Evolutionary conservation across 345 rosid species (phyloP).

Genomic region (Salix viminalis): DNA sequence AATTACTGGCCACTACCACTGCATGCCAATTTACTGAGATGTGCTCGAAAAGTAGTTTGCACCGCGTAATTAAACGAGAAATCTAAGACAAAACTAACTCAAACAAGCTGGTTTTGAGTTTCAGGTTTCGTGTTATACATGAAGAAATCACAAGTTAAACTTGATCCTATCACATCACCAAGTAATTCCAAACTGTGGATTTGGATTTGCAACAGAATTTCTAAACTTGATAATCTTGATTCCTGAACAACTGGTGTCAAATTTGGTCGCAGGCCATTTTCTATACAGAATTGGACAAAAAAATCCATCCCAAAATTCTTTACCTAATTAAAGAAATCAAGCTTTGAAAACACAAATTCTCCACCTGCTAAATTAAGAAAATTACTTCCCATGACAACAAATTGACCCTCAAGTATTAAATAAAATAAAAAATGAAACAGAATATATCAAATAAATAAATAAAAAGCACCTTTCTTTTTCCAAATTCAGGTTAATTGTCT

Average conservation of each 20-base stretch:
- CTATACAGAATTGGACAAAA: neutral
- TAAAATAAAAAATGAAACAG: neutral
- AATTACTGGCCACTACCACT: too few relatives aligned
- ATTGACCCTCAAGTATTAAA: constrained; percentile 6
- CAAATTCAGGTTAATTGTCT: constrained; percentile 2
- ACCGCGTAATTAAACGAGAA: too few relatives aligned
- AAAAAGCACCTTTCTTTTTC: neutral
- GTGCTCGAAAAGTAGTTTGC: too few relatives aligned
- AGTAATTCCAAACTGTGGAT: neutral
- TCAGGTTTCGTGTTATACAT: too few relatives aligned
- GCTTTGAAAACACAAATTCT: constrained; percentile 22
- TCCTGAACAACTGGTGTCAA: neutral
- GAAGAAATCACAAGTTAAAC: too few relatives aligned
- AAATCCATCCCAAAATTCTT: constrained; percentile 13
- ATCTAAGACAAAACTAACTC: too few relatives aligned
- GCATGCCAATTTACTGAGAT: too few relatives aligned
- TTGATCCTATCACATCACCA: too few relatives aligned
- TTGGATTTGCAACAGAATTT: neutral
- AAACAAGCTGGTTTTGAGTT: too few relatives aligned
- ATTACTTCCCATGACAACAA: constrained; percentile 13
- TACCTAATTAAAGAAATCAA: constrained; percentile 25
- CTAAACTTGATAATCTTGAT: neutral
- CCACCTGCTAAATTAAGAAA: constrained; percentile 26
- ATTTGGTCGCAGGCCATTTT: constrained; percentile 13
- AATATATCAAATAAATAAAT: neutral